Evolutionary conservation across 305 asterid species (phyloP).

Genomic region (Solanum hybrid): DNA sequence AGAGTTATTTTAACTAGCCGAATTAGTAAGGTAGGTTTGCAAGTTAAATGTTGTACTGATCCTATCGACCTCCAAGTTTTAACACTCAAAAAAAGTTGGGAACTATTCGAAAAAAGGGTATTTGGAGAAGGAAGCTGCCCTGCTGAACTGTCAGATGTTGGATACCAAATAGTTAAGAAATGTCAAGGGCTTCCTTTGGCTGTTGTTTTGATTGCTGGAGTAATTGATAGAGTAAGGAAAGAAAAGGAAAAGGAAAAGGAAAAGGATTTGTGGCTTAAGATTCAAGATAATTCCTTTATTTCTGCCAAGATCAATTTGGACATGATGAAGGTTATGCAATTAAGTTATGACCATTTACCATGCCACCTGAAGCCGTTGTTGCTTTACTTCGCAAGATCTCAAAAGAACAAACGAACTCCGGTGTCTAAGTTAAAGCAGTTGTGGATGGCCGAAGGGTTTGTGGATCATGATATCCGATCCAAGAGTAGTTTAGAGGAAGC

Average conservation of each 20-base stretch:
- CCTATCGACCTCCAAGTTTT: slow-evolving; percentile 2
- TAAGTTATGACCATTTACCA: too few relatives aligned
- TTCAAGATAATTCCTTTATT: background rate
- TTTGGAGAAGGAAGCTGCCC: background rate
- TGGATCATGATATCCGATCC: too few relatives aligned
- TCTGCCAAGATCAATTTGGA: background rate
- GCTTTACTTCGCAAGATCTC: too few relatives aligned
- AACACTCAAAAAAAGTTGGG: slow-evolving; percentile 10
- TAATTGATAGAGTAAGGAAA: background rate
- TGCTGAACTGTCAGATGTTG: background rate
- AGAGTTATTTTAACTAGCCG: slow-evolving; percentile 13
- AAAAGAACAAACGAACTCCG: too few relatives aligned
- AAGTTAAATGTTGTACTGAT: background rate
- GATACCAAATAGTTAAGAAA: slow-evolving; percentile 6
- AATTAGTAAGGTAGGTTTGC: background rate
- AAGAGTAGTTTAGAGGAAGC: too few relatives aligned
- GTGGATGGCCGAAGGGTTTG: too few relatives aligned
- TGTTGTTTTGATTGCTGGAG: slow-evolving; percentile 13
- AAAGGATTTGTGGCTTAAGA: background rate
- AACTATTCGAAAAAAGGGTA: background rate
- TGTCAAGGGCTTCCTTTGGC: slow-evolving; percentile 19
- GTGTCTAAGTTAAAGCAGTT: too few relatives aligned
- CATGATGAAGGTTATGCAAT: background rate
- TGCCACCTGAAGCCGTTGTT: too few relatives aligned
- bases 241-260: background rate